These are phyloP conservation scores for Podospora sp. DNA, from an alignment of 495 filamentous ascomycete genomes.

Conservation along the genomic window DNA sequence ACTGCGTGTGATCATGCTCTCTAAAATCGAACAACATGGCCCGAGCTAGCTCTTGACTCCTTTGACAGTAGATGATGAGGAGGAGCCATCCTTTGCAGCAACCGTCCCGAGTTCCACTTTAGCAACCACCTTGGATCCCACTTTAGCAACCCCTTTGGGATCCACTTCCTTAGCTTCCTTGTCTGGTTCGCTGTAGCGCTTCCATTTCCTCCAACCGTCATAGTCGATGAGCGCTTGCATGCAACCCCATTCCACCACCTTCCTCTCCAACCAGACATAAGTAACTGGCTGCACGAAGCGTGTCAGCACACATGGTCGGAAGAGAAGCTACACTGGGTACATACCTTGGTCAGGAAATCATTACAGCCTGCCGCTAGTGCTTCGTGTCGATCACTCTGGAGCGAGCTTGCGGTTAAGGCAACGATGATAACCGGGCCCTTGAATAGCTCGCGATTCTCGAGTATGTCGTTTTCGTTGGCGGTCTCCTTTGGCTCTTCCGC, in stretches of 20 bases:
- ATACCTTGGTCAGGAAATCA: constrained; percentile 96
- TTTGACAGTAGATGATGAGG: no score
- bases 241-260: constrained; percentile 99
- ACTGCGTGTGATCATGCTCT: neutral
- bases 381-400: constrained; percentile 94
- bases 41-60: neutral
- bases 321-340: constrained; percentile 8
- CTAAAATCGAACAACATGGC: neutral
- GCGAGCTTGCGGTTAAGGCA: constrained; percentile 86
- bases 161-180: constrained; percentile 35
- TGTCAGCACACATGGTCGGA: constrained; percentile 14
- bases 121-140: no score
- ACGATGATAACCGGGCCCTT: constrained; percentile 98
- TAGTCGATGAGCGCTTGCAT: constrained; percentile 99
- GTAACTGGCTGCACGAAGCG: constrained; percentile 74
- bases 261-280: constrained; percentile 95
- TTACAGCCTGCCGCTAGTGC: constrained; percentile 96
- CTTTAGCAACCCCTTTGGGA: no score
- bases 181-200: constrained; percentile 61
- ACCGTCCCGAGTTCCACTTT: no score
- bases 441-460: constrained; percentile 75
- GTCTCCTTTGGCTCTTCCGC: constrained; percentile 15
- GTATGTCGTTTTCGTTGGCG: constrained; percentile 62
- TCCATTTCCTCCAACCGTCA: constrained; percentile 98
- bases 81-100: no score